phyloP scores from a whole-genome alignment of 805 yeast species.

The Metschnikowia borealis region DNA sequence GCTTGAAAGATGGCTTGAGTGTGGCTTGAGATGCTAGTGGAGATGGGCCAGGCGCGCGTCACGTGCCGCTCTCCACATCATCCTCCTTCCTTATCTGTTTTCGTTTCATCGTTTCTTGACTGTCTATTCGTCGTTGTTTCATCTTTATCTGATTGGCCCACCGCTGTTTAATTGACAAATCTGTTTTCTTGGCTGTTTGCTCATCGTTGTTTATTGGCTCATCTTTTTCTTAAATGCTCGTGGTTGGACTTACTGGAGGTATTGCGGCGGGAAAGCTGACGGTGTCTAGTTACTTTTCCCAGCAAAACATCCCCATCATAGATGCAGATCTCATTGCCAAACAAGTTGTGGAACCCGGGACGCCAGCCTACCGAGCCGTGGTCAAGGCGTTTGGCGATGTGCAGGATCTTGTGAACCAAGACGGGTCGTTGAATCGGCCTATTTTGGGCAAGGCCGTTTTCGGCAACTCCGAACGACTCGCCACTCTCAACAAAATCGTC shows the following conservation, averaged over 20 bases:
- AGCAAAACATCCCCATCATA: slow-evolving; percentile 55
- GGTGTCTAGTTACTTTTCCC: slow-evolving; percentile 58
- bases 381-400: slow-evolving; percentile 57
- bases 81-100: too few relatives aligned
- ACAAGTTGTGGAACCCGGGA: slow-evolving; percentile 80
- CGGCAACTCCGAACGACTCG: slow-evolving; percentile 56
- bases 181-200: too few relatives aligned
- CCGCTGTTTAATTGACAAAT: too few relatives aligned
- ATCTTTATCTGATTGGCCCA: too few relatives aligned
- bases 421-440: slow-evolving; percentile 56
- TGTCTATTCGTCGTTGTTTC: neutral
- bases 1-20: neutral
- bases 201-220: too few relatives aligned
- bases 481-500: slow-evolving; percentile 64
- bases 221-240: slow-evolving; percentile 53
- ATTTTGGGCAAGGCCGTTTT: slow-evolving; percentile 79
- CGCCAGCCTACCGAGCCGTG: slow-evolving; percentile 62
- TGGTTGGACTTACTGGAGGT: slow-evolving; percentile 96
- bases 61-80: neutral
- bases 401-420: slow-evolving; percentile 44
- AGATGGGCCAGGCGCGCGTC: neutral
- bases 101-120: neutral
- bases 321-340: slow-evolving; percentile 93
- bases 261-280: slow-evolving; percentile 97
- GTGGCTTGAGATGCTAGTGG: too few relatives aligned